Evolutionary conservation across 2,329 filamentous ascomycete species (phyloP), one percentile per base, ranked within the genome.

Genomic region (Calonectria hongkongensis): DNA sequence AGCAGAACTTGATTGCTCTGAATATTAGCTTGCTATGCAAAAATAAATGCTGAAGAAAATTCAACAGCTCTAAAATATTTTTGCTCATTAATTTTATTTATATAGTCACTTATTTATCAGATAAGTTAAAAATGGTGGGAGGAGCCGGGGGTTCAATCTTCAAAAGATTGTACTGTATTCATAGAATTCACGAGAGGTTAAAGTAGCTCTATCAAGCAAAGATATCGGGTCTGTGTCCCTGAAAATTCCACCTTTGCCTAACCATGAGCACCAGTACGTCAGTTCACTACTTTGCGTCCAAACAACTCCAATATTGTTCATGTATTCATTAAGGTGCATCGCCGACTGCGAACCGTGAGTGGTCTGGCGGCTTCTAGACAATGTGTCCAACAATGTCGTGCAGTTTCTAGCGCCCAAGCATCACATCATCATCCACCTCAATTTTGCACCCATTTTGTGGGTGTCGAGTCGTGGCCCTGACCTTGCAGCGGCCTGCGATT

Each of bases 271-370:
- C 30, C 16, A 58, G 33, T 6, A 60, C 16, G 28, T 68, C 56
- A 10, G 25, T 47, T 62, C 56, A 68, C 66, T 41, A 50, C 28
- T 51, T 39, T 25, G 64, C 33, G 33, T 62, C 30, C 39, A 54
- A 54, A 50, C 28, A 30, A 28, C 41, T 58, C 47, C 68, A 63
- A 74, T 70, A 77, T 60, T 70, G 71, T 75, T 80, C 78, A 76
- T 80, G 69, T 79, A 79, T 80, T 80, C 78, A 79, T 80, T 80
- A 80, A 76, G 69, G 73, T 77, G 78, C 73, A 78, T 77, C 69
- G 68, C 67, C 75, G 72, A 77, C 76, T 77, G 73, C 72, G 72
- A 75, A 77, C 70, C 72, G 66, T 73, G 72, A 70, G 70, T 66
- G 71, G 67, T 74, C 58, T 76, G 68, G 74, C 69, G 65, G 69